Base-by-base conservation (phyloP, 768 basidiomycete genomes). In the Tylopilus sp. region DNA sequence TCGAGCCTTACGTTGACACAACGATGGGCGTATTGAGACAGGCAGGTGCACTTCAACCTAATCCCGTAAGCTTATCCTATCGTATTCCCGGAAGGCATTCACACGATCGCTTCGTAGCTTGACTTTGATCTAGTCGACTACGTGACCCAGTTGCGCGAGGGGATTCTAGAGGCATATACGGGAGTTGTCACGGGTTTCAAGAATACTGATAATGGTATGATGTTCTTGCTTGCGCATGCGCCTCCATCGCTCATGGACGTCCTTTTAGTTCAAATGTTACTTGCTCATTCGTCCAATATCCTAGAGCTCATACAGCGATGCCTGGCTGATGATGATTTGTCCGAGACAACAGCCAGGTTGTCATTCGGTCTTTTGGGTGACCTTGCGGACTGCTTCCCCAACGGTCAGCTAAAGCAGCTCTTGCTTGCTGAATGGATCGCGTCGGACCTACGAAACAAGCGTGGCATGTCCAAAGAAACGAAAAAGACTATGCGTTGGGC, bases 121-220 rank as follows among this genome's bases (percentile, higher is more conserved):
- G 91, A 95, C 66, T 89, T 84, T 58, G 93, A 95, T 55, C 80
- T 95, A 50, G 79, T 95, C 50, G 97, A 99, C 57, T 98, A 98
- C 63, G 91, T 95, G 40, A 79, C 82, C 47, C 82, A 82, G 47
- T 78, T 99, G 50, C 83, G 97, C 33, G 97, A 98, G 62, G 93
- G 93, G 40, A 98, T 99, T 57, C 74, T 98, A 28, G 97, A 99
- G 69, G 95, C 97, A 3, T 98, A 97, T 63, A 95, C 91, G 5
- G 95, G 95, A 22, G 86, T 99, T 56, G 85, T 98, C 53, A 86
- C 91, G 33, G 94, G 89, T 0, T 74, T 98, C 64, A 95, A 94
- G 76, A 84, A 83, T 60, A 88, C 87, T 1, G 80, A 82, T 20
- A 85, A 91, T 73, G 80, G 92, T 90, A 49, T 38, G 53, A 8